phyloP scores from a whole-genome alignment of 164 flowering plant species.

The Vitis riparia region DNA sequence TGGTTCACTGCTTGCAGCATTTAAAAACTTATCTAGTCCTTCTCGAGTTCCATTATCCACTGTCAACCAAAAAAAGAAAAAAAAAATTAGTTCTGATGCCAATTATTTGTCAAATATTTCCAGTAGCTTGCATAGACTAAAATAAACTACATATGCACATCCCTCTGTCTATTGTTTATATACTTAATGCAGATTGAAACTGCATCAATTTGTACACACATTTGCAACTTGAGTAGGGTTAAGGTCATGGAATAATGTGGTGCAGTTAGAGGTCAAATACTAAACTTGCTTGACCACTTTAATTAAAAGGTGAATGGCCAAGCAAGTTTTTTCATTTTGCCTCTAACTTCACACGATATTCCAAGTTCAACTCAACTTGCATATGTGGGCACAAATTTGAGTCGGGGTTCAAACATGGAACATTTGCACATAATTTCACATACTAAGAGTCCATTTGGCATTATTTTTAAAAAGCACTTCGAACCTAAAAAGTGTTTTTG shows the following conservation, averaged over 20 bases:
- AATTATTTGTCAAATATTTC: constrained; percentile 4
- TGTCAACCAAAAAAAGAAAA: constrained; percentile 22
- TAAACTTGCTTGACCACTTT: background rate
- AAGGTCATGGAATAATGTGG: too few relatives aligned
- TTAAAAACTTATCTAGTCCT: constrained; percentile 92
- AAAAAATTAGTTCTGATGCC: background rate
- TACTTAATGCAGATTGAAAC: background rate
- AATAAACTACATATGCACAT: background rate
- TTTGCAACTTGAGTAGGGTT: background rate
- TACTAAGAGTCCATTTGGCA: too few relatives aligned
- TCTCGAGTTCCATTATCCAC: constrained; percentile 97
- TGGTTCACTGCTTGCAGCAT: constrained; percentile 94
- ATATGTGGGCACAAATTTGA: too few relatives aligned
- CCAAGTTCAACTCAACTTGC: too few relatives aligned
- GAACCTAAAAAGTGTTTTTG: too few relatives aligned
- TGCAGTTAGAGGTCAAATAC: background rate
- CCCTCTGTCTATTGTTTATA: too few relatives aligned
- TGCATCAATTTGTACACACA: background rate
- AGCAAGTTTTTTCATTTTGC: too few relatives aligned
- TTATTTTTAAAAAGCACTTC: too few relatives aligned
- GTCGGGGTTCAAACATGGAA: too few relatives aligned
- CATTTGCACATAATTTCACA: too few relatives aligned
- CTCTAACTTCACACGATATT: too few relatives aligned
- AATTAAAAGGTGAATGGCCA: background rate
- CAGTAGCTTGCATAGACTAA: background rate